Conservation (phyloP, 495 filamentous ascomycete species). For the Tuber melanosporum region DNA sequence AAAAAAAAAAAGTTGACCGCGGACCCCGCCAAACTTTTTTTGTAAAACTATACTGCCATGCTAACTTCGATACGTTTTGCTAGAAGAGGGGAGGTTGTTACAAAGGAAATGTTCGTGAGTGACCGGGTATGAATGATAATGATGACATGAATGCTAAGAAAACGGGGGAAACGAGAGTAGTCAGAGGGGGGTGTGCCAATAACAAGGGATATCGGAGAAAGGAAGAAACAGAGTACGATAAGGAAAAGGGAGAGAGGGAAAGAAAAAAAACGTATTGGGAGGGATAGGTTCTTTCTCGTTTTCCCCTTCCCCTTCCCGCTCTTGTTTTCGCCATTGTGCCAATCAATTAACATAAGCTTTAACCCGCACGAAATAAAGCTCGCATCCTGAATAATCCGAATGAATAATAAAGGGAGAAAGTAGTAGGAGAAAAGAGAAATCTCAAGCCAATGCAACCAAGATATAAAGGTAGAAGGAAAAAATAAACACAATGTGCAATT, state of each 20-base stretch:
- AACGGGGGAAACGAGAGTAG: not conserved
- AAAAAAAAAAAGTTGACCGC: not conserved
- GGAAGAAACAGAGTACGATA: not conserved
- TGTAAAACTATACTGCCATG: not conserved
- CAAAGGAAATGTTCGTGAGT: not conserved
- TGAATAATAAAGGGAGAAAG: slow-evolving; percentile 24
- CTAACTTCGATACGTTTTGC: not conserved
- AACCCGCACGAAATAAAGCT: not conserved
- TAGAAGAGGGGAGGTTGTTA: not conserved
- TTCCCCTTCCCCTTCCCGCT: not conserved
- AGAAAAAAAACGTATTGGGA: not conserved
- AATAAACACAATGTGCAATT: slow-evolving; percentile 35
- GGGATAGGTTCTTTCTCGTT: not conserved
- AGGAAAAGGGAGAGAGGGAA: not conserved
- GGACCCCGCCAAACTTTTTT: not conserved
- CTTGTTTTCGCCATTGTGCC: not conserved
- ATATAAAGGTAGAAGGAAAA: slow-evolving; percentile 14
- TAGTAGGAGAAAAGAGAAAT: slow-evolving; percentile 15
- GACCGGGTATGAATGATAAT: not conserved
- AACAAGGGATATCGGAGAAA: not conserved
- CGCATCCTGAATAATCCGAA: not conserved
- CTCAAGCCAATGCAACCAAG: slow-evolving; percentile 28
- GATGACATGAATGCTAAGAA: not conserved
- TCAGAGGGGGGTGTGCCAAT: not conserved
- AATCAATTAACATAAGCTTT: slow-evolving; percentile 4